Base-by-base conservation (phyloP, 179 eudicot species). In the Spergularia azorica region DNA sequence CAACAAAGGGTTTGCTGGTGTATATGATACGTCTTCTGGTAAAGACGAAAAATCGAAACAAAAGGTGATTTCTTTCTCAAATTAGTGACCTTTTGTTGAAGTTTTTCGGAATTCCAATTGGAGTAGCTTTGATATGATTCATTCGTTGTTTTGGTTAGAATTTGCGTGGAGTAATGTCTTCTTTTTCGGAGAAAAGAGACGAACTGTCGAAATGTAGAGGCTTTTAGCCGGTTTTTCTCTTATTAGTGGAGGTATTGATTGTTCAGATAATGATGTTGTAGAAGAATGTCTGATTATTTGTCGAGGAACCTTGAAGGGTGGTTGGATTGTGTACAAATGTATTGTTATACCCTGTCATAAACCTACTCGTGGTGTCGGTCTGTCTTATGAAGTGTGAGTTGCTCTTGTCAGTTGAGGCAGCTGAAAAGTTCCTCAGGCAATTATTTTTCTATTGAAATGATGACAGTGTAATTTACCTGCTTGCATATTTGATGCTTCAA, bases 1-100 rank as follows among this genome's bases (percentile, higher is more conserved):
- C 15, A 78, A 78, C 63, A 64, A 18, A 63, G 84, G 75, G 10
- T 67, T 81, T 61, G 77, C 78, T 52, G 63, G 46, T 43, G 66
- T n/a, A 0, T 63, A 69, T 63, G 75, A 81, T 67, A 21, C 72
- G 60, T 81, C 78, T 63, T 77, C 76, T 9, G 62, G 72, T n/a
- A 82, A 78, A 74, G 81, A 78, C 41, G 84, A 82, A 2, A 78
- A 82, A 64, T 63, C 76, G 20, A 78, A 82, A 61, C 76, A 65
- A 70, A 82, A 82, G 84, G 84, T 82, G 50, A 50, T n/a, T 38
- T 67, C 50, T 60, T 61, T 14, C 5, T 58, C 14, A 20, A 16
- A 38, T 57, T 26, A 32, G 8, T 18, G 61, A n/a, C 32, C 8
- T 46, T 6, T 10, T n/a, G 59, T 72, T 3, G 43, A 43, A 16